Conservation (phyloP, 169 alveolate species). For the Eimeria necatrix region DNA sequence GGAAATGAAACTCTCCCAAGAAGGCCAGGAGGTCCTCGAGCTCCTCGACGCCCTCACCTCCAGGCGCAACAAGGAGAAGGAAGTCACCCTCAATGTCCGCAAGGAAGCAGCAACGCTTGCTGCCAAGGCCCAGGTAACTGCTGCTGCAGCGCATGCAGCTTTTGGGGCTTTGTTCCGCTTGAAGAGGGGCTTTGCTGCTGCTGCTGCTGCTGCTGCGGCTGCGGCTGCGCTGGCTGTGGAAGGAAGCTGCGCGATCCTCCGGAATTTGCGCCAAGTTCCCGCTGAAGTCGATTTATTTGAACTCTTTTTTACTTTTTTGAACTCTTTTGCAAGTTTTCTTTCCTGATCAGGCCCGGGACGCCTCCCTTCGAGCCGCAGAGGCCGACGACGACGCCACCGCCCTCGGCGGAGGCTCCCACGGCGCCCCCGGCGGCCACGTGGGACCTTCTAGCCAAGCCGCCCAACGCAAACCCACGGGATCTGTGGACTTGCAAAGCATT, state of each 20-base stretch:
- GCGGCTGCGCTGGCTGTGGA: no score
- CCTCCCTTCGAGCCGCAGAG: slow-evolving; percentile 79
- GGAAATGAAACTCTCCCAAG: slow-evolving; percentile 88
- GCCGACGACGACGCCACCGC: slow-evolving; percentile 80
- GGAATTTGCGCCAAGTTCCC: no score
- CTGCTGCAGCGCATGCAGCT: slow-evolving; percentile 59
- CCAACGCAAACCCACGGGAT: slow-evolving; percentile 78
- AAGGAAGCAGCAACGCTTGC: slow-evolving; percentile 91
- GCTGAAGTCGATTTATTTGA: no score
- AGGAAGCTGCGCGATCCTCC: no score
- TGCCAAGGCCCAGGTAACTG: slow-evolving; percentile 79
- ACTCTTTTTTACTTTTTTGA: no score
- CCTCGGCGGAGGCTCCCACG: slow-evolving; percentile 72
- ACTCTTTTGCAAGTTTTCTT: no score
- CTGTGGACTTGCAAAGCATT: slow-evolving; percentile 91
- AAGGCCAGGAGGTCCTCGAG: slow-evolving; percentile 93
- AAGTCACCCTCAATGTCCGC: slow-evolving; percentile 87
- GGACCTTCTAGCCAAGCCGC: slow-evolving; percentile 40
- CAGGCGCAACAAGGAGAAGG: slow-evolving; percentile 88
- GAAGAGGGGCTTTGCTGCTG: no score
- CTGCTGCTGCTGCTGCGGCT: no score
- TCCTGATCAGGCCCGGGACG: slow-evolving; percentile 76
- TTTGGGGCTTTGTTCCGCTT: no score
- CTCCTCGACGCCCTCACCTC: slow-evolving; percentile 88
- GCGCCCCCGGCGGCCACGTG: slow-evolving; percentile 62